Base-by-base conservation (phyloP, 2,329 filamentous ascomycete genomes). In the Colletotrichum sp. region DNA sequence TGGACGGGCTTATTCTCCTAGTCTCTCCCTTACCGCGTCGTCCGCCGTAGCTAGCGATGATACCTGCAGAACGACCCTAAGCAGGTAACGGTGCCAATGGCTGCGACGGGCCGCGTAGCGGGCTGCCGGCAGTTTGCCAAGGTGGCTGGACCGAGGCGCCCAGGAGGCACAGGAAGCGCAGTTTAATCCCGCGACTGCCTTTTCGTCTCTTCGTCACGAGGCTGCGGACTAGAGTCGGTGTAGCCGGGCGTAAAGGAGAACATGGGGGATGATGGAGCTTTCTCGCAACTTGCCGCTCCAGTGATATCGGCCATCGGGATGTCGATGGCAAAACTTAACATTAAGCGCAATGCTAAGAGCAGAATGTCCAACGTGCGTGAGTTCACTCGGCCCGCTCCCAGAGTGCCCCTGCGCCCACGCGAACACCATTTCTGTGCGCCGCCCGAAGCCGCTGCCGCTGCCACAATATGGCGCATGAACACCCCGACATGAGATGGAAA, bases 41-140 rank as follows among this genome's bases (percentile, higher is more conserved):
- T 16, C 10, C 30, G 6, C 63, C 36, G 18, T 38, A 55, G 52
- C 48, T 21, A 32, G n/a, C 26, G 15, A 64, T 64, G 38, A 58
- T 63, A 57, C 61, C 52, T 63, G 63, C 58, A 72, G 21, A 52
- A 65, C 18, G 13, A 43, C n/a, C 34, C n/a, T 64, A 30, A 26
- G 36, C 10, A 61, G 32, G 48, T 67, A 13, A 67, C 10, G 67
- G 55, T 63, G 38, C 38, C 55, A 43, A 63, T 63, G 63, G 52
- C 18, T 67, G 63, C 63, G n/a, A 67, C 55, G 26, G 63, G 52
- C 18, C 61, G 63, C 63, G n/a, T 63, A 38, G 26, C 26, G 72
- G 61, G 55, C 52, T 72, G 55, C 30, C 68, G 63, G 69, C 63
- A 75, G 68, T 72, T 75, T 57, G 72, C 72, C 72, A 63, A 75